Evolutionary conservation across 345 rosid species (phyloP).

Genomic region (Eucalyptus regnans): DNA sequence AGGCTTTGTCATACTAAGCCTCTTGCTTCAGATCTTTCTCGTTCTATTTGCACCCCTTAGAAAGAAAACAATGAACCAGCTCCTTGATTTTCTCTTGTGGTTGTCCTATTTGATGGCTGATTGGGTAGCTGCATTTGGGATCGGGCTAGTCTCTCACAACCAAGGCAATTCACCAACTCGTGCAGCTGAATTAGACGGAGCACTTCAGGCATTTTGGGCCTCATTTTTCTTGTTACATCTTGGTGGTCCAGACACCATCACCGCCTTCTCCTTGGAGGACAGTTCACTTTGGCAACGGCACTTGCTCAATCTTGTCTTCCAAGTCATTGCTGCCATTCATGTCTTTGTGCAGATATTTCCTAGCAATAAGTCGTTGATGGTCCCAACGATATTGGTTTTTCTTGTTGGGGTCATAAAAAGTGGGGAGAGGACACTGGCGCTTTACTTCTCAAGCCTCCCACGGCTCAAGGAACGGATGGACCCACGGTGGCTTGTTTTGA

Average conservation of each 20-base stretch:
- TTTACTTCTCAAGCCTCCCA: background rate
- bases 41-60: background rate
- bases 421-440: background rate
- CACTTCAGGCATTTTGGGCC: background rate
- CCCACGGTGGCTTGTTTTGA: too few species aligned
- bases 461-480: background rate
- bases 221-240: background rate
- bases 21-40: background rate
- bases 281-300: background rate
- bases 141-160: background rate
- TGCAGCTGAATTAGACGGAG: accelerated
- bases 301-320: background rate
- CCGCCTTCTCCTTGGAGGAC: accelerated
- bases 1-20: accelerated
- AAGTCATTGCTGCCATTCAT: accelerated
- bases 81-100: accelerated
- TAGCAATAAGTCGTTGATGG: accelerated
- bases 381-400: background rate
- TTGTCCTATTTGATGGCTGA: background rate
- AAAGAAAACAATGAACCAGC: accelerated
- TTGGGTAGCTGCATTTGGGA: background rate
- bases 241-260: background rate
- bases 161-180: accelerated
- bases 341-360: background rate
- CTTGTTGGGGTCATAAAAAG: background rate